Evolutionary conservation across 768 basidiomycete species (phyloP), one percentile per base, ranked within the genome.

Genomic region (Calocera viscosa): DNA sequence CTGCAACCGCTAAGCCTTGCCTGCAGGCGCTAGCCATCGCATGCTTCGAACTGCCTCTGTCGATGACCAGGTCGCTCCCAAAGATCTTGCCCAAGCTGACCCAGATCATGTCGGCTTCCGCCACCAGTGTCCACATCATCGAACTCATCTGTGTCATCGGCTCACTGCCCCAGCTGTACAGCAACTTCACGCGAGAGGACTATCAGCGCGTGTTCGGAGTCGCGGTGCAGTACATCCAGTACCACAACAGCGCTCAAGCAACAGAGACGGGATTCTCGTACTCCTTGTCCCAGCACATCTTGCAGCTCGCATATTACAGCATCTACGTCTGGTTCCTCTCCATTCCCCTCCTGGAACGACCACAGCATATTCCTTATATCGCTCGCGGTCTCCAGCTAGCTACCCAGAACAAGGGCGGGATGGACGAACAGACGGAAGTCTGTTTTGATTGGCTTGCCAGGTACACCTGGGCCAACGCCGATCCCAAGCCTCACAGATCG

Each of bases 401-500:
- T 16, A 93, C 93, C 76, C 88, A 90, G 68, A 86, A 83, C 16
- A 84, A 83, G 65, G 77, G 78, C 1, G 81, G 83, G 41, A 79
- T 94, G 3, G 96, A 98, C 74, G 91, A 90, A 68, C 87, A 88
- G 30, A 91, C 94, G 0, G 92, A 97, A 73, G 95, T 98, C 38
- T 95, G 92, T 76, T 94, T 98, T 73, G 96, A 99, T 75, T 98
- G 94, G 93, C 81, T 99, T 19, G 89, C 92, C 11, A 82, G 96
- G 19, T 96, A 96, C 74, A 89, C 95, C 0, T 97, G 94, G 72
- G 92, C 88, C 16, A 93, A 89, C 72, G 92, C 93, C 17, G 94
- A 96, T 73, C 94, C 95, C 0, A 84, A 90, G 17, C 92, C 95
- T 1, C 84, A 92, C 0, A 82, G 81, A 34, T 91, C 91, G 0